Conservation (phyloP, 2,329 filamentous ascomycete genomes). For the Zalaria sp. region DNA sequence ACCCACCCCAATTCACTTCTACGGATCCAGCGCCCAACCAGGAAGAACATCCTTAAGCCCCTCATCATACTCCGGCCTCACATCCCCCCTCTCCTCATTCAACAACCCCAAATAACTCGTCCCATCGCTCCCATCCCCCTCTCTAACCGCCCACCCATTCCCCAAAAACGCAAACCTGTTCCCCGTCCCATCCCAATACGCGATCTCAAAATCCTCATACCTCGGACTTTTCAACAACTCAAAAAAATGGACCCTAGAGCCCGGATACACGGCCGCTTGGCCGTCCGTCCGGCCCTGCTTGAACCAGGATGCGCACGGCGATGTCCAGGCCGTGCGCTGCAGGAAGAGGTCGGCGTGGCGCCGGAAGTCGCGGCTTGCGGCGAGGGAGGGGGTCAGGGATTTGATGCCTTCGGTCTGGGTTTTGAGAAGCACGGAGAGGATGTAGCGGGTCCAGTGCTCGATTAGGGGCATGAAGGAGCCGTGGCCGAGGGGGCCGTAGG, state of each 20-base stretch:
- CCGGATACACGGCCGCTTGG: conserved; percentile 16
- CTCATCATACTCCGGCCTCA: conserved; percentile 27
- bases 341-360: conserved; percentile 16
- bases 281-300: conserved; percentile 16
- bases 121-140: conserved; percentile 33
- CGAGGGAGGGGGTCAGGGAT: conserved; percentile 10
- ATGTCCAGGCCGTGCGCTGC: conserved; percentile 16
- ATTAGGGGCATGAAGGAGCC: conserved; percentile 27
- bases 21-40: conserved; percentile 12
- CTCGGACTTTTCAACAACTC: conserved; percentile 24
- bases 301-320: conserved; percentile 15
- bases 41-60: conserved; percentile 23
- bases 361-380: conserved; percentile 15
- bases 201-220: conserved; percentile 34
- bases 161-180: conserved; percentile 37
- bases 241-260: conserved; percentile 12
- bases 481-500: conserved; percentile 26
- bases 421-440: conserved; percentile 25
- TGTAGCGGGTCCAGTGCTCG: conserved; percentile 25
- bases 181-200: conserved; percentile 25
- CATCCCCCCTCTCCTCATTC: conserved; percentile 22
- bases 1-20: no score
- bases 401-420: conserved; percentile 21
- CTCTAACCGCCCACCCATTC: conserved; percentile 32
- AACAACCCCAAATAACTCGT: conserved; percentile 29